These are phyloP conservation scores for Rhizoclosmatium sp. DNA, from an alignment of 192 early-diverging fungal species.

Conservation along the genomic window DNA sequence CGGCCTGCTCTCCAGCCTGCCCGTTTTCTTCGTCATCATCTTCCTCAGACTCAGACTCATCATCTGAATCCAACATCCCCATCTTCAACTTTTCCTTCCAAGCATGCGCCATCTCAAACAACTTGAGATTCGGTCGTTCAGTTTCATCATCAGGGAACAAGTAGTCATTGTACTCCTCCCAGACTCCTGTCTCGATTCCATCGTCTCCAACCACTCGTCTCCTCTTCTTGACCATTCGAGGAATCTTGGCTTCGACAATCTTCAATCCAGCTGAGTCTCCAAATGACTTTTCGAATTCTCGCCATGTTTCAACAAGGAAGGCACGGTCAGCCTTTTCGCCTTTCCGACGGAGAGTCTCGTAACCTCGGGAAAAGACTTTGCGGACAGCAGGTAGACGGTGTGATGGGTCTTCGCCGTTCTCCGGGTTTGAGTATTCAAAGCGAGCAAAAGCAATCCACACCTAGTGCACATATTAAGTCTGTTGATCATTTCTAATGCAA, in stretches of 20 bases:
- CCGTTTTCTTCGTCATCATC: constrained; percentile 38
- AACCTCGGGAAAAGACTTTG: constrained; percentile 78
- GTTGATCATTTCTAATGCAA: background rate
- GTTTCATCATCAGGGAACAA: constrained; percentile 97
- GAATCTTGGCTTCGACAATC: constrained; percentile 79
- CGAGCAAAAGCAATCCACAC: constrained; percentile 92
- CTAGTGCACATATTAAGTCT: constrained; percentile 23
- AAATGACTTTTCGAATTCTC: constrained; percentile 78
- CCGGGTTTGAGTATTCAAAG: constrained; percentile 79
- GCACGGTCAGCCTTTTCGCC: constrained; percentile 86
- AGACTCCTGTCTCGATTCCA: constrained; percentile 61
- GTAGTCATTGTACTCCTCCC: constrained; percentile 99
- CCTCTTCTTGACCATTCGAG: constrained; percentile 90
- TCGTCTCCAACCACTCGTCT: constrained; percentile 67
- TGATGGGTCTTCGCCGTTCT: constrained; percentile 55
- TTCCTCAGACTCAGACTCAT: constrained; percentile 42
- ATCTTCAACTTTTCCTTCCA: constrained; percentile 48
- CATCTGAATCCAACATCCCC: constrained; percentile 24
- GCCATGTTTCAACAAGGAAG: constrained; percentile 91
- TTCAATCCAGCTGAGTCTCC: constrained; percentile 52
- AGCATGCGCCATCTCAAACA: constrained; percentile 89
- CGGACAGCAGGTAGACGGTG: constrained; percentile 66
- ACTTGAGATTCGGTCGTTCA: constrained; percentile 85
- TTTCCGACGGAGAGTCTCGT: constrained; percentile 71
- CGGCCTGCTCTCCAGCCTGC: background rate